Percentiles rank a stretch among this genome's conserved stretches.
phyloP scores from a whole-genome alignment of 805 yeast genomes.

The Schwanniomyces pseudopolymorphus region DNA sequence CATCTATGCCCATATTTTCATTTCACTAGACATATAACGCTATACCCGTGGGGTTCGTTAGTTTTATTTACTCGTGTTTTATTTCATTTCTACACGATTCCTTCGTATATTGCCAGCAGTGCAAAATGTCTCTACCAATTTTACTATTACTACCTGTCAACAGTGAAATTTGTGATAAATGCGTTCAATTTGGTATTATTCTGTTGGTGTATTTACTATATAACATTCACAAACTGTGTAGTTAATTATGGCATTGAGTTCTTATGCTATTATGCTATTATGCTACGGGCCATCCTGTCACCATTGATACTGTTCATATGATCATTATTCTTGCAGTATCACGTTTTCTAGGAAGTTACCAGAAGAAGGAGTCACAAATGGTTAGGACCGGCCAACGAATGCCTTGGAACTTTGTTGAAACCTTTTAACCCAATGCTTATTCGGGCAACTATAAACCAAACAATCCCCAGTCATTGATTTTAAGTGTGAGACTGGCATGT shows the following conservation, averaged over 20 bases:
- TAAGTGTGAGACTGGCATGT: constrained; percentile 25
- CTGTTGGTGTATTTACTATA: constrained; percentile 14
- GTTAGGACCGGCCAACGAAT: not conserved
- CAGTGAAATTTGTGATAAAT: constrained; percentile 22
- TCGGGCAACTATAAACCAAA: constrained; percentile 26
- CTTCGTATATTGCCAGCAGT: not conserved
- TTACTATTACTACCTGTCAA: constrained; percentile 27
- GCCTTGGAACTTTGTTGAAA: no score
- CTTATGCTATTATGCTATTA: no score
- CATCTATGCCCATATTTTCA: not conserved
- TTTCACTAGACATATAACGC: not conserved
- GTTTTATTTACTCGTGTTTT: no score
- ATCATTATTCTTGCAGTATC: not conserved
- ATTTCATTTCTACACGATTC: not conserved
- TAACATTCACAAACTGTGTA: constrained; percentile 6
- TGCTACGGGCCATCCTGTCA: constrained; percentile 14
- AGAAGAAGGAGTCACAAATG: not conserved
- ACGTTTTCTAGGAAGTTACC: not conserved
- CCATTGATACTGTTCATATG: constrained; percentile 2
- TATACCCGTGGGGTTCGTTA: no score
- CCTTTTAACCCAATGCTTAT: not conserved
- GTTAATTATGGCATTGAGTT: no score
- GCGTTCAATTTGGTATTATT: constrained; percentile 11
- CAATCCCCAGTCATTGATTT: constrained; percentile 47
- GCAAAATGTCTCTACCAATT: constrained; percentile 12